Evolutionary conservation across 257 asterid genomes (phyloP), one percentile per base, ranked within the genome.

Genomic region (Penstemon newberryi): DNA sequence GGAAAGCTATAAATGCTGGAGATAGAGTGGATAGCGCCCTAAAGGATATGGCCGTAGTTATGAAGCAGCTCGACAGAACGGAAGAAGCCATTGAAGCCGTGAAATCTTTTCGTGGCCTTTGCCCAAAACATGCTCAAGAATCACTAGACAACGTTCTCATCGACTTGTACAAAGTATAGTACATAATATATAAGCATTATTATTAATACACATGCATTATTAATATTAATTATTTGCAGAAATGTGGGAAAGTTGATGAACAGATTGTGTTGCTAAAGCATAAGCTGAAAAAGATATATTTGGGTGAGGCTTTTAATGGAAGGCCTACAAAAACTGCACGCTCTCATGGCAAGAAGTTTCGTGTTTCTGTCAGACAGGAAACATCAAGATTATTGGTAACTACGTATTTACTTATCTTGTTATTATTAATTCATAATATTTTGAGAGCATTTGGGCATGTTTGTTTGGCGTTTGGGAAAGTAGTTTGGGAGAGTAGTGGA

Each of bases 311-410:
- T n/a, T 91, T 91, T 83, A 88, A 91, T 65, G 96, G 97, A 25
- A 88, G 75, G 67, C 87, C 88, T 4, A 88, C 96, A 8, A 91
- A 88, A 76, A 88, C 96, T n/a, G 97, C 97, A 0, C 87, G 95
- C 1, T 88, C 97, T 33, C 97, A 83, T 60, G 97, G 97, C 46
- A 91, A 91, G 86, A 91, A 91, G 76, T 86, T 91, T 74, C 97
- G 86, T 63, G 97, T 91, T 68, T 91, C 97, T 5, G 56, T 88
- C 77, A 73, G 71, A 56, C 96, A 86, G 57, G 97, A 91, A 74
- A 85, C 92, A 0, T 87, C 97, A 6, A 82, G 92, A 66, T 81
- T 88, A 69, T 61, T 91, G 83, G 96, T 87, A 25, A 25, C 33
- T 25, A 25, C 33, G 33, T 25, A 25, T 2, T 25, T 25, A 2